phyloP scores from a whole-genome alignment of 495 filamentous ascomycete species.

The Daldinia concentrica region DNA sequence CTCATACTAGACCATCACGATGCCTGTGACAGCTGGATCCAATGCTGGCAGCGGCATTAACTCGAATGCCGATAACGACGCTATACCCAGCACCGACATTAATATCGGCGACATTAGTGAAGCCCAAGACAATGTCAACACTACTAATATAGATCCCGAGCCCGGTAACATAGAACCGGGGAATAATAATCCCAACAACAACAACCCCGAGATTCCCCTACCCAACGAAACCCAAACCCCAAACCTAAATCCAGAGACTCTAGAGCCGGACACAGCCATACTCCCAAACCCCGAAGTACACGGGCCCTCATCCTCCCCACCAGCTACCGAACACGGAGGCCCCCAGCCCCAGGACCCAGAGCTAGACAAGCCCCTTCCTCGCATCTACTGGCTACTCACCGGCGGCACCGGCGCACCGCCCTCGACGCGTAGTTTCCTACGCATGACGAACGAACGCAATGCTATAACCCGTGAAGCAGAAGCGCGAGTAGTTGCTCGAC shows the following conservation, averaged over 20 bases:
- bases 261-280: too few species aligned
- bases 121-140: not conserved
- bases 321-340: not conserved
- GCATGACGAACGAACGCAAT: constrained; percentile 37
- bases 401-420: constrained; percentile 36
- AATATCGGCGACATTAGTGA: not conserved
- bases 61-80: not conserved
- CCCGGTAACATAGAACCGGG: not conserved
- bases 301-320: too few species aligned
- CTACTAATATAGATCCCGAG: not conserved
- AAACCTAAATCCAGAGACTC: too few species aligned
- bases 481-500: constrained; percentile 3
- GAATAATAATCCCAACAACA: not conserved
- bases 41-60: not conserved
- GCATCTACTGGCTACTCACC: constrained; percentile 16
- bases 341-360: not conserved
- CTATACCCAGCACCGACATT: too few species aligned
- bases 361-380: constrained; percentile 3
- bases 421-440: constrained; percentile 5
- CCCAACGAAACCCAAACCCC: not conserved
- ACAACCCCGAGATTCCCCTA: not conserved
- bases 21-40: not conserved
- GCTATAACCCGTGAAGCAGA: constrained; percentile 1
- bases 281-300: too few species aligned
- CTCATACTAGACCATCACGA: not conserved